Evolutionary conservation across 352 stramenopile species (phyloP).

Genomic region (Saprolegnia diclina): DNA sequence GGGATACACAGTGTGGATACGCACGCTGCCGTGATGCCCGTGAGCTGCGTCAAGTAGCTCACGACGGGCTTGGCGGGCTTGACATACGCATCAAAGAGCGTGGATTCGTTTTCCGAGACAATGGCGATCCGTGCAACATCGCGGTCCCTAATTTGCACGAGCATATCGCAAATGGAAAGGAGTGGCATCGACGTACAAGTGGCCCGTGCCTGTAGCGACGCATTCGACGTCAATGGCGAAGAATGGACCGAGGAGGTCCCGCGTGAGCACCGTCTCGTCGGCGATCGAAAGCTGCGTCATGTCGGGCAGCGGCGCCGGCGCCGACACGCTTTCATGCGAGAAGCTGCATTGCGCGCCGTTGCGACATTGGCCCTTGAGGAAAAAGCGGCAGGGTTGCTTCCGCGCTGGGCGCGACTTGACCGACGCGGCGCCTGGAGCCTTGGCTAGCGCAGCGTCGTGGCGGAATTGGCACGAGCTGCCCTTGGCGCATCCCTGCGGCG

Average conservation of each 20-base stretch:
- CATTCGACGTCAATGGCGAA: slow-evolving; percentile 92
- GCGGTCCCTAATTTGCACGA: slow-evolving; percentile 54
- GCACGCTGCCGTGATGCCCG: slow-evolving; percentile 72
- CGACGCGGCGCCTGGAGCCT: neutral
- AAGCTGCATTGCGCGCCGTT: slow-evolving; percentile 10
- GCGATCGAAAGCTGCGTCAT: neutral
- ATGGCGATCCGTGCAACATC: slow-evolving; percentile 87
- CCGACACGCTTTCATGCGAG: slow-evolving; percentile 3
- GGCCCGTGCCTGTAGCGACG: slow-evolving; percentile 80
- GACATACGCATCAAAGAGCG: slow-evolving; percentile 84
- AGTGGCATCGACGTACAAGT: slow-evolving; percentile 35
- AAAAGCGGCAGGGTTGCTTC: slow-evolving; percentile 31
- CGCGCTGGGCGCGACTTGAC: slow-evolving; percentile 2
- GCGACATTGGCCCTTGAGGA: slow-evolving; percentile 17
- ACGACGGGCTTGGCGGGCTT: slow-evolving; percentile 79
- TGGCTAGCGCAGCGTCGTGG: slow-evolving; percentile 33
- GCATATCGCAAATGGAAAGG: neutral
- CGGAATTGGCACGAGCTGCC: slow-evolving; percentile 59
- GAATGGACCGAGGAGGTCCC: slow-evolving; percentile 38
- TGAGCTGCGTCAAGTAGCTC: slow-evolving; percentile 90
- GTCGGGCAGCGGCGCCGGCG: slow-evolving; percentile 28
- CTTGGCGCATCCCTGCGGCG: slow-evolving; percentile 59
- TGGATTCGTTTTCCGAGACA: slow-evolving; percentile 81
- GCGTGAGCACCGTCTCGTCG: slow-evolving; percentile 13
- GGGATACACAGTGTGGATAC: slow-evolving; percentile 11